Conservation (phyloP, 257 asterid species). For the Solanum piurae region DNA sequence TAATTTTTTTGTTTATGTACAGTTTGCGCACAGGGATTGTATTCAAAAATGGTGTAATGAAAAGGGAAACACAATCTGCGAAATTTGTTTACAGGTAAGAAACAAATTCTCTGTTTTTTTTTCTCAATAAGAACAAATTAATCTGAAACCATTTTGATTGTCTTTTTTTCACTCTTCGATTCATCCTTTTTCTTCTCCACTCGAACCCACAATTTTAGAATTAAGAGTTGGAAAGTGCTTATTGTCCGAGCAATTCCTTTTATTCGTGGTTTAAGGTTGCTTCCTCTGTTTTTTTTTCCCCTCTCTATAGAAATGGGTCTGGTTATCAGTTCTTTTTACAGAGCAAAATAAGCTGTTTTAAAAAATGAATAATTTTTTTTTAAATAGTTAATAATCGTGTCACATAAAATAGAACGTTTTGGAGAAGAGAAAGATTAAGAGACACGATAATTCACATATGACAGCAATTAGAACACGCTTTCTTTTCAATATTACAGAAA, state of each 20-base stretch:
- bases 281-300: not conserved
- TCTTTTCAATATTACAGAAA: not conserved
- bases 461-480: not conserved
- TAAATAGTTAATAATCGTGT: not conserved
- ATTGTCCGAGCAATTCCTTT: not conserved
- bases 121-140: not conserved
- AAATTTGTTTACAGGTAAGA: conserved; percentile 75
- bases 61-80: conserved; percentile 78
- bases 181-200: not conserved
- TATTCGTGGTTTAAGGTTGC: not conserved
- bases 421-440: not conserved
- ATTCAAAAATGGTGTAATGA: conserved; percentile 94
- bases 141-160: not conserved
- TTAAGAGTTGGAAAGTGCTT: not conserved
- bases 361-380: not conserved
- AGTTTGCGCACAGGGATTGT: conserved; percentile 96
- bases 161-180: not conserved
- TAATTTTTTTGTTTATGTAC: not conserved
- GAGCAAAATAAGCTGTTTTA: not conserved
- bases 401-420: not conserved
- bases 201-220: not conserved
- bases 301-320: not conserved
- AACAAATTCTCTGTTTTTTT: not conserved
- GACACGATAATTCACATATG: not conserved
- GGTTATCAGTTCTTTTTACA: not conserved